These are phyloP conservation scores for Hymenoscyphus infarciens DNA, from an alignment of 2,329 filamentous ascomycete species.

Conservation along the genomic window DNA sequence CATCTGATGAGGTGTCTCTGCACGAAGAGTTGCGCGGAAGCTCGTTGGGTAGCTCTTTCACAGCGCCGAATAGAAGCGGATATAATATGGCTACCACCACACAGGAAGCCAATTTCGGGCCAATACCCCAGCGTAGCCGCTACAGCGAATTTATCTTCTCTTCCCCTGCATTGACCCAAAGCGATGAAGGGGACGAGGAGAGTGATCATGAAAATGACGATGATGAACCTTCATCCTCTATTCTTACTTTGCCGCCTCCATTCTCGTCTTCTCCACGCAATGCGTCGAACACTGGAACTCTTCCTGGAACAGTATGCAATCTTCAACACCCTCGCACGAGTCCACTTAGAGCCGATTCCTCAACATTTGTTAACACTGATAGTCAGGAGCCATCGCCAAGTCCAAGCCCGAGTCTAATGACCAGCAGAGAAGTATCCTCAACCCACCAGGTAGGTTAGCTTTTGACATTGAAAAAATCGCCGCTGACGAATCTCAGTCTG, in stretches of 20 bases:
- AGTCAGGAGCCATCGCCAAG: background rate
- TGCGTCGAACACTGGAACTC: slow-evolving; percentile 21
- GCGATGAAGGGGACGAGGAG: background rate
- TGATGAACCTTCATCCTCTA: background rate
- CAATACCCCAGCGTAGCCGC: background rate
- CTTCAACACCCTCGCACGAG: background rate
- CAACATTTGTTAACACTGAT: background rate
- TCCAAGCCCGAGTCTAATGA: background rate
- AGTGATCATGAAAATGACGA: background rate
- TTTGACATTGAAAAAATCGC: background rate
- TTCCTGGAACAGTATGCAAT: slow-evolving; percentile 16
- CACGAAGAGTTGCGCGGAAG: slow-evolving; percentile 30
- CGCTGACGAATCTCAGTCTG: slow-evolving; percentile 10
- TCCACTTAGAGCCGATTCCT: slow-evolving; percentile 1
- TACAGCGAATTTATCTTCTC: slow-evolving; percentile 16
- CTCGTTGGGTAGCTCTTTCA: slow-evolving; percentile 27
- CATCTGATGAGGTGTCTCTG: slow-evolving; percentile 21
- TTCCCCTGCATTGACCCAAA: slow-evolving; percentile 13
- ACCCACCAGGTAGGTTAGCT: background rate
- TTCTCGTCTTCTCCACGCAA: slow-evolving; percentile 30
- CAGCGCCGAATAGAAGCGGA: slow-evolving; percentile 13
- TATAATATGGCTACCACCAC: background rate
- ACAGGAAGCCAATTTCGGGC: background rate
- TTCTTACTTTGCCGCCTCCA: slow-evolving; percentile 30
- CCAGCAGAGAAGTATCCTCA: background rate